Evolutionary conservation across 345 rosid species (phyloP).

Genomic region (Corchorus olitorius): DNA sequence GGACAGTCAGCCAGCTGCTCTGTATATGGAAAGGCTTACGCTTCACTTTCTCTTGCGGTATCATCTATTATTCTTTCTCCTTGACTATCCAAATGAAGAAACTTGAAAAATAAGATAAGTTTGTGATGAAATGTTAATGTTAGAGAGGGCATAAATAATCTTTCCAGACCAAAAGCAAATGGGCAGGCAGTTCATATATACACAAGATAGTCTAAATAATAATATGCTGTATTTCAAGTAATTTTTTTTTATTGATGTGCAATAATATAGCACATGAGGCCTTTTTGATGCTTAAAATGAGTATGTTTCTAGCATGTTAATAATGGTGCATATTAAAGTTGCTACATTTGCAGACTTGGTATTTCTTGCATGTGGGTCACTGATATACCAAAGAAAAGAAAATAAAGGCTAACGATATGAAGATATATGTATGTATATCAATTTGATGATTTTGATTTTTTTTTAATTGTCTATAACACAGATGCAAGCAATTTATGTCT

Average conservation of each 20-base stretch:
- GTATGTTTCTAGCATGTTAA: not conserved
- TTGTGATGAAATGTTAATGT: not conserved
- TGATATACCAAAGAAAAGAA: not conserved
- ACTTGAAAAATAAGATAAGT: not conserved
- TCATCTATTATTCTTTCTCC: not conserved
- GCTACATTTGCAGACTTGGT: not conserved
- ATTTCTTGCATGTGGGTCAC: not conserved
- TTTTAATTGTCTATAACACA: constrained; percentile 15
- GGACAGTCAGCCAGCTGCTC: constrained; percentile 53
- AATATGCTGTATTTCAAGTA: too few relatives aligned
- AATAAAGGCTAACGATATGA: not conserved
- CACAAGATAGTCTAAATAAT: too few relatives aligned
- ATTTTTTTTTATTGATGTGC: too few relatives aligned
- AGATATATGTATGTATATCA: not conserved
- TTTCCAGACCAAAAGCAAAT: too few relatives aligned
- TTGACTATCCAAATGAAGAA: not conserved
- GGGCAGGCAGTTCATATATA: too few relatives aligned
- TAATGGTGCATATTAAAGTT: not conserved
- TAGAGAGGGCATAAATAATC: too few relatives aligned
- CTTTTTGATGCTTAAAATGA: too few relatives aligned
- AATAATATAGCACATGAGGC: too few relatives aligned
- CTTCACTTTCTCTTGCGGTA: constrained; percentile 74
- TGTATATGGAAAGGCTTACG: constrained; percentile 52
- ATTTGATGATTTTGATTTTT: not conserved
- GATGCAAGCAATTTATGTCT: constrained; percentile 61